Base-by-base conservation (phyloP, 176 grass and related monocot species). In the Bonia amplexicaulis region DNA sequence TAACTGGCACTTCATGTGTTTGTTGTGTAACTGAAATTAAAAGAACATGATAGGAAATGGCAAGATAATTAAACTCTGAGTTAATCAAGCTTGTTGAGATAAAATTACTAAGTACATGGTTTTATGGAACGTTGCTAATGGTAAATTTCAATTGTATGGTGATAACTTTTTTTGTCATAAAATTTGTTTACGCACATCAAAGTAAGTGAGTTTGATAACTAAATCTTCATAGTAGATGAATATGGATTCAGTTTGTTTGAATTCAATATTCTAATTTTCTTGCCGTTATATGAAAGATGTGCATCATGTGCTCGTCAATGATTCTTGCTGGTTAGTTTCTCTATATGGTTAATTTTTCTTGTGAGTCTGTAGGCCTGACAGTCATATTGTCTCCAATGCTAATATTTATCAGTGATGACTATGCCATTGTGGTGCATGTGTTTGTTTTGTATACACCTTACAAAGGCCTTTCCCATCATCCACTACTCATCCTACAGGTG, bases 321-420 rank as follows among this genome's bases (percentile, higher is more conserved):
- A 11, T 29, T 51, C 42, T 72, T 51, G 54, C 47, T 14, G 29
- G 16, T 73, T 66, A 57, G 62, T 80, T 84, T 88, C 15, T 82
- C 62, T 60, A 6, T 78, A 64, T 57, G 22, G 39, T 79, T 47
- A 81, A 15, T 71, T 55, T 85, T 42, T 84, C 37, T 48, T 77
- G 20, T 62, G 6, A 54, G 45, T 71, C 39, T 87, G 20, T 44
- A 66, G 39, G 47, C 58, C 14, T 77, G 63, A 29, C 51, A 77
- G 16, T 47, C 19, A 20, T 76, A 66, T 7, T 77, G 6, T 31
- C 23, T 53, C 31, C 42, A 19, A 23, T 77, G 71, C 40, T 59
- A 27, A 57, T 77, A 51, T 51, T n/a, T n/a, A n/a, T n/a, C n/a
- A n/a, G n/a, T n/a, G n/a, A n/a, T n/a, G 69, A 62, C 20, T 74